A percentile compares a stretch with the other conserved stretches of the same genome.
phyloP scores from a whole-genome alignment of 768 basidiomycete species.

The Podaxis sp. region DNA sequence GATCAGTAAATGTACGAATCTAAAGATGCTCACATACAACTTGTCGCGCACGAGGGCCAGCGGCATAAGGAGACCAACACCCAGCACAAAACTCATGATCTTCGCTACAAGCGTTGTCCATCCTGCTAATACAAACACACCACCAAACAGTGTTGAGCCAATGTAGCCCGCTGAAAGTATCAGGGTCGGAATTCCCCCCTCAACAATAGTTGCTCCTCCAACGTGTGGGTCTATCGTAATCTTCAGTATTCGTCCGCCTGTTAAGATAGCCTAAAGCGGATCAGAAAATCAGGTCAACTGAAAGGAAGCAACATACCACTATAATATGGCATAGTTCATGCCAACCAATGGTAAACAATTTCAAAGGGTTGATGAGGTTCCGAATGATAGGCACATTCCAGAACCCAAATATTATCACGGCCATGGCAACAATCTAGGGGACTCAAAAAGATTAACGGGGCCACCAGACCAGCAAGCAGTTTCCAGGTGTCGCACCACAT shows the following conservation, averaged over 20 bases:
- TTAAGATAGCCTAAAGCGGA: conserved; percentile 58
- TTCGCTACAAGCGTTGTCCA: conserved; percentile 91
- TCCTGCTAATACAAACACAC: conserved; percentile 76
- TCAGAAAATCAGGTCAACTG: background rate
- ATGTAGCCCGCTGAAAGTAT: conserved; percentile 80
- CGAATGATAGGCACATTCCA: conserved; percentile 85
- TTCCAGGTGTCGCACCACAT: conserved; percentile 51
- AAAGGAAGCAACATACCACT: conserved; percentile 43
- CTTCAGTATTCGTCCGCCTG: conserved; percentile 73
- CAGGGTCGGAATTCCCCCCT: conserved; percentile 68
- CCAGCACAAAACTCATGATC: conserved; percentile 87
- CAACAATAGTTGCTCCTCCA: conserved; percentile 72
- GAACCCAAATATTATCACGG: conserved; percentile 81
- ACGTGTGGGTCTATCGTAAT: conserved; percentile 83
- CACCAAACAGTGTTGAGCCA: conserved; percentile 79
- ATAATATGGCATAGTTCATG: conserved; percentile 85
- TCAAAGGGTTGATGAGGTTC: conserved; percentile 77
- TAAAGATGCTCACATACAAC: conserved; percentile 48
- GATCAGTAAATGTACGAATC: background rate
- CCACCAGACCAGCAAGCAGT: conserved; percentile 1
- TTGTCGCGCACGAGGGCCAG: conserved; percentile 86
- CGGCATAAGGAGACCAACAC: conserved; percentile 81
- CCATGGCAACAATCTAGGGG: conserved; percentile 72
- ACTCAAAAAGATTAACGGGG: conserved; percentile 1
- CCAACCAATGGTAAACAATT: conserved; percentile 84